Base-by-base conservation (phyloP, 768 basidiomycete genomes). In the Trametes cingulata region DNA sequence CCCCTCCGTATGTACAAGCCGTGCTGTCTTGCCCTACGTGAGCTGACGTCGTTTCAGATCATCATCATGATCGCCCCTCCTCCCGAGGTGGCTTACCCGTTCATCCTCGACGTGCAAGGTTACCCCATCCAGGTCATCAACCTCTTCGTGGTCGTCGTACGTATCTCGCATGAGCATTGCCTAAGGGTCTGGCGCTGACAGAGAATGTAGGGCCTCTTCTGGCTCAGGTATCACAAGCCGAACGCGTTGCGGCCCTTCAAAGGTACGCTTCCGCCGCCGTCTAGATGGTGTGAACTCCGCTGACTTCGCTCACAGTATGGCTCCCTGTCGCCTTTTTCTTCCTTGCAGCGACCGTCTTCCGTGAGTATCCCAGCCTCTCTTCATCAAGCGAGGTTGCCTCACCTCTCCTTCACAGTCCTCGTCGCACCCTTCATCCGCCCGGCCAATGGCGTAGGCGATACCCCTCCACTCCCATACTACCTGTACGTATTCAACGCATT, bases 391-490 rank as follows among this genome's bases (percentile, higher is more conserved):
- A 6, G 29, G 27, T 36, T 3, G 10, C 4, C 36, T 33, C 25
- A 1, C 33, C 7, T 15, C 37, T 12, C 20, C 5, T 36, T 17
- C 39, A n/a, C n/a, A 66, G 84, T 86, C 10, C 73, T 86, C 6
- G 67, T 85, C 9, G 79, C 79, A 0, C 85, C 85, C 0, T 86
- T 85, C 74, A 49, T 85, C 7, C 78, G 66, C 25, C 85, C 85
- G 2, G 74, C 81, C 0, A 81, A 81, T 59, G 75, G 77, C 10
- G 76, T 82, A 0, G 85, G 85, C 6, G 84, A 86, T 60, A 84
- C 84, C 0, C 83, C 83, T 10, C 82, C 85, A 15, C 48, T 63
- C 22, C 55, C 45, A 13, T 52, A 39, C 48, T 49, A 45, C 36
- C 72, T 71, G 52, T 36, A 27, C 17, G 51, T 17, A 7, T 20